These are phyloP conservation scores for Neurospora tetrasperma DNA, from an alignment of 495 filamentous ascomycete genomes.

Conservation along the genomic window DNA sequence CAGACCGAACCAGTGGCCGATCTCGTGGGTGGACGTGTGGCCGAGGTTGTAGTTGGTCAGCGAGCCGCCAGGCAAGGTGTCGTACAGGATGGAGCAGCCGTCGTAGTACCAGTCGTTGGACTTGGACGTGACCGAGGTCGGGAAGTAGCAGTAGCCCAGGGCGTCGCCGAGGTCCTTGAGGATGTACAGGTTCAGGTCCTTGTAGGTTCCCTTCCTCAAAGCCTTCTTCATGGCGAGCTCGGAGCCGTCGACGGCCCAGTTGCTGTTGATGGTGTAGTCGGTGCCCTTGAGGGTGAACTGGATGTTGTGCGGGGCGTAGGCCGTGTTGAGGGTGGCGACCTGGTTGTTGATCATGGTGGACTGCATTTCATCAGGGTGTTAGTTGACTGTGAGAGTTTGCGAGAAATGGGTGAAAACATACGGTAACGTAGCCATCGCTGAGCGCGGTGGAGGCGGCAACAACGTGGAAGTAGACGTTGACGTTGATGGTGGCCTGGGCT, in stretches of 20 bases:
- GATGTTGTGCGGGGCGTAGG: conserved; percentile 42
- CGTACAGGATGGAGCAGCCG: conserved; percentile 48
- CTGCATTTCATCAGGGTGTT: conserved; percentile 13
- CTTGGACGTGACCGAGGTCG: conserved; percentile 19
- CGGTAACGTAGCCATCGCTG: conserved; percentile 41
- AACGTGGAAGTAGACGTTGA: conserved; percentile 56
- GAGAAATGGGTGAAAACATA: no score
- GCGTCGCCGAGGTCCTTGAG: conserved; percentile 38
- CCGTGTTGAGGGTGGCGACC: conserved; percentile 37
- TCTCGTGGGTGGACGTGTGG: conserved; percentile 52
- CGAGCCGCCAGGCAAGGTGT: conserved; percentile 44
- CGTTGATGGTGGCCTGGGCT: conserved; percentile 22
- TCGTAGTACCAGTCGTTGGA: conserved; percentile 37
- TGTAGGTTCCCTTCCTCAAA: conserved; percentile 51
- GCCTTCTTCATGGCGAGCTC: conserved; percentile 47
- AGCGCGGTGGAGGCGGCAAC: conserved; percentile 35
- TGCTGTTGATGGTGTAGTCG: conserved; percentile 46
- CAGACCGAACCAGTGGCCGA: conserved; percentile 57
- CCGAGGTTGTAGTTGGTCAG: conserved; percentile 46
- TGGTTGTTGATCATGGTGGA: conserved; percentile 30
- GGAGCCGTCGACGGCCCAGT: conserved; percentile 40
- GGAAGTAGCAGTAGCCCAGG: conserved; percentile 52
- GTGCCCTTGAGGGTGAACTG: conserved; percentile 42
- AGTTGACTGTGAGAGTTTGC: no score
- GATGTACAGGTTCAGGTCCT: conserved; percentile 56